phyloP scores from a whole-genome alignment of 2,329 filamentous ascomycete species.

The Didymellaceae sp. region DNA sequence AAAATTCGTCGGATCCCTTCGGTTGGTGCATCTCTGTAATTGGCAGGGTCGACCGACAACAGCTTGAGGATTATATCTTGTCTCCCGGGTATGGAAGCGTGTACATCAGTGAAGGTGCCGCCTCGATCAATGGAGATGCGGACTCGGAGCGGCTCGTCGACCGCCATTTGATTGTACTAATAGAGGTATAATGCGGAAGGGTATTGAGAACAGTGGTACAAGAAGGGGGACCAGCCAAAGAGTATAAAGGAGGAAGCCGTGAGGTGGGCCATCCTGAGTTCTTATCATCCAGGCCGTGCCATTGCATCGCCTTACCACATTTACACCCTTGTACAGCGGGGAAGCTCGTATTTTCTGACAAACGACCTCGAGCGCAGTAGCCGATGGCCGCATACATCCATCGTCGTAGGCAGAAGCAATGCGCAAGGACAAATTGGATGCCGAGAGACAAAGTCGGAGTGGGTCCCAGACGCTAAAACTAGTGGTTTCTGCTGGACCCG shows the following conservation, averaged over 20 bases:
- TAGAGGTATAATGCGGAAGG: background rate
- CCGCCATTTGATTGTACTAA: constrained; percentile 2
- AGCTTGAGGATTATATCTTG: constrained; percentile 39
- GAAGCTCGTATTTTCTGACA: background rate
- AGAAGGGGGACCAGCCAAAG: background rate
- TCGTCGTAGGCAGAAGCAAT: background rate
- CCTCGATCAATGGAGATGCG: constrained; percentile 21
- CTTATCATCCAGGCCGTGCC: background rate
- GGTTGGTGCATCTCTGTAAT: constrained; percentile 41
- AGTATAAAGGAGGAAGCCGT: background rate
- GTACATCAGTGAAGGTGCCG: constrained; percentile 28
- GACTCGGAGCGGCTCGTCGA: constrained; percentile 2
- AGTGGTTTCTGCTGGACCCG: background rate
- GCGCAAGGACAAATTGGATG: background rate
- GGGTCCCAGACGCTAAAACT: constrained; percentile 4
- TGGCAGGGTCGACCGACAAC: constrained; percentile 36
- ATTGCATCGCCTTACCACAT: background rate
- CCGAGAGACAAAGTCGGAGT: constrained; percentile 5
- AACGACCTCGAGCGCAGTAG: background rate
- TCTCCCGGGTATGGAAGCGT: constrained; percentile 31
- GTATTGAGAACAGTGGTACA: background rate
- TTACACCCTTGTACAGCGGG: background rate
- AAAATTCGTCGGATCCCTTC: constrained; percentile 38
- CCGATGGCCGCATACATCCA: background rate
- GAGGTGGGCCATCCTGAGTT: background rate